Conservation (phyloP, 805 yeast species). For the Saccharomycopsis sp. region DNA sequence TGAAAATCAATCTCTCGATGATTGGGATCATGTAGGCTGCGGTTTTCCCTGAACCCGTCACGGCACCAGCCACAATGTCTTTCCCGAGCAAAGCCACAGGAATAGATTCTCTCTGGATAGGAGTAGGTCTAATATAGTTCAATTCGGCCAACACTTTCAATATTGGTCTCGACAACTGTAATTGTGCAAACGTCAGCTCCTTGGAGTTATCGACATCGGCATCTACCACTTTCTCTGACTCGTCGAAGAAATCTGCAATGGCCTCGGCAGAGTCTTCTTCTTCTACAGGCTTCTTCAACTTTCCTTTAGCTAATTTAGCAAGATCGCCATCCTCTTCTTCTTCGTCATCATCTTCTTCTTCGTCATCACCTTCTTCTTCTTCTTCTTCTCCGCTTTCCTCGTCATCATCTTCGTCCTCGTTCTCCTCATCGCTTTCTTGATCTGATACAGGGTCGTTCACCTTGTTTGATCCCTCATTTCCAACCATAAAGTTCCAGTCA, state of each 20-base stretch:
- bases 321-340: conserved; percentile 23
- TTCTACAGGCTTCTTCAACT: conserved; percentile 26
- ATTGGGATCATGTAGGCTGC: conserved; percentile 98
- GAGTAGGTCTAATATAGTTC: conserved; percentile 85
- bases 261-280: conserved; percentile 72
- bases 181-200: conserved; percentile 52
- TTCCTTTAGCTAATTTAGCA: conserved; percentile 15
- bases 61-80: conserved; percentile 98
- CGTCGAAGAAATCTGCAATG: conserved; percentile 72
- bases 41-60: conserved; percentile 98
- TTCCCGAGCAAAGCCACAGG: conserved; percentile 92
- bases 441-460: neutral
- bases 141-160: conserved; percentile 73
- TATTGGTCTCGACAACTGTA: conserved; percentile 85
- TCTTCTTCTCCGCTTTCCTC: conserved; percentile 3
- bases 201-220: conserved; percentile 48
- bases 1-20: conserved; percentile 82
- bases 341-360: conserved; percentile 5
- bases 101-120: conserved; percentile 88
- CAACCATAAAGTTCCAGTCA: conserved; percentile 82
- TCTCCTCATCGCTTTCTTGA: conserved; percentile 5
- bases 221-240: conserved; percentile 36
- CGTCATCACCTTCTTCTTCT: conserved; percentile 10
- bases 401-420: conserved; percentile 18
- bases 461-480: conserved; percentile 24